phyloP scores from a whole-genome alignment of 768 basidiomycete species.

The Boletus sensibilis region DNA sequence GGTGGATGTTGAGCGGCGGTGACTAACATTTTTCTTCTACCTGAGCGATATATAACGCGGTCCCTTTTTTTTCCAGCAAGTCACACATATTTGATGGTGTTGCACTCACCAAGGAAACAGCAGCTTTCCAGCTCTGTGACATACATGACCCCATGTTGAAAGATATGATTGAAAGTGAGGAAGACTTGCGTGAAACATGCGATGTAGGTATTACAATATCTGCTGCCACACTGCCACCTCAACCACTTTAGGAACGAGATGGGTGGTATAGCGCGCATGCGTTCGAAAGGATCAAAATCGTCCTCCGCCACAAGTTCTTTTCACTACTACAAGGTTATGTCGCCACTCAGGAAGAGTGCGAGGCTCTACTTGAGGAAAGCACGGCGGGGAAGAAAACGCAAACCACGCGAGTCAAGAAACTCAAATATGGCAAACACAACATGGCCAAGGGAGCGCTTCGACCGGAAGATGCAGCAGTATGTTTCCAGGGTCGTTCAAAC shows the following conservation, averaged over 20 bases:
- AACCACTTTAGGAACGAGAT: constrained; percentile 60
- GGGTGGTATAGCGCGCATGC: constrained; percentile 85
- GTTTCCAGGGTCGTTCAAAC: constrained; percentile 24
- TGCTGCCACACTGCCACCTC: neutral
- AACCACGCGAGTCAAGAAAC: constrained; percentile 47
- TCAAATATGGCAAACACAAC: constrained; percentile 74
- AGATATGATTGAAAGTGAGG: constrained; percentile 73
- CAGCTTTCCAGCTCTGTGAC: constrained; percentile 93
- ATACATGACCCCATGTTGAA: constrained; percentile 83
- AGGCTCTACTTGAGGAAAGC: constrained; percentile 50
- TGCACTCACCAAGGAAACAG: constrained; percentile 76
- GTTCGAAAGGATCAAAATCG: constrained; percentile 79
- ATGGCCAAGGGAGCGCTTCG: constrained; percentile 85
- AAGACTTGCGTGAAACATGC: constrained; percentile 67
- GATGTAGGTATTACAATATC: constrained; percentile 53
- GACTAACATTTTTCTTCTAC: neutral
- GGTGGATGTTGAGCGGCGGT: constrained; percentile 34
- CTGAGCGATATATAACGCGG: neutral
- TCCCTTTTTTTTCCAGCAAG: constrained; percentile 37
- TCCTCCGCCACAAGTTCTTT: constrained; percentile 86
- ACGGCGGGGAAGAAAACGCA: constrained; percentile 29
- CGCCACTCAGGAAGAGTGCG: constrained; percentile 73
- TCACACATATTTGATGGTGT: constrained; percentile 91
- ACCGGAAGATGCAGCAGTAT: constrained; percentile 80
- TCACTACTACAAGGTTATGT: constrained; percentile 69